Evolutionary conservation across 1,284 basidiomycete species (phyloP).

Genomic region (Erythrobasidium hasegawianum): DNA sequence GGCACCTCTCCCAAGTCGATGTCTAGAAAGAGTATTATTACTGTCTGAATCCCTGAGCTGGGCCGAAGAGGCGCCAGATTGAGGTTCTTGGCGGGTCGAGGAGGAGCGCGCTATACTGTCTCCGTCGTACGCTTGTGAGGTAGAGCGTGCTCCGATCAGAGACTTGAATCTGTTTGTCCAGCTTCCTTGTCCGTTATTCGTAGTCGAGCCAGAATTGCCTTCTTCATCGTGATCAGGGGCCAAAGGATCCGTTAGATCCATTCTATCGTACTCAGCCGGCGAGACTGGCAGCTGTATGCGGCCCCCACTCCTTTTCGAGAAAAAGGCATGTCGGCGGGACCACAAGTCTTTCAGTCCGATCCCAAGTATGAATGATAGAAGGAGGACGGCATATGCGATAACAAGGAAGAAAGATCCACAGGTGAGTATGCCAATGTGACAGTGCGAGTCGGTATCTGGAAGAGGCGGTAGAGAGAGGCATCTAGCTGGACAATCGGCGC

Average conservation of each 20-base stretch:
- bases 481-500: slow-evolving; percentile 84
- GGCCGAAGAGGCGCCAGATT: background rate
- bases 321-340: slow-evolving; percentile 9
- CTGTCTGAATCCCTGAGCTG: slow-evolving; percentile 19
- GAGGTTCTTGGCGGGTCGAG: slow-evolving; percentile 75
- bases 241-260: slow-evolving; percentile 26
- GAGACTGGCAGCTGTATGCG: slow-evolving; percentile 24
- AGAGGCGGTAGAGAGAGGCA: slow-evolving; percentile 71
- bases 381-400: slow-evolving; percentile 67
- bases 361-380: slow-evolving; percentile 63
- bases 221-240: slow-evolving; percentile 1
- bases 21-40: slow-evolving; percentile 9
- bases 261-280: slow-evolving; percentile 24
- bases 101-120: slow-evolving; percentile 61
- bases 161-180: slow-evolving; percentile 9
- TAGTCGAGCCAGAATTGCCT: background rate
- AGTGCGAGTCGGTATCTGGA: slow-evolving; percentile 54
- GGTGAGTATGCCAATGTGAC: slow-evolving; percentile 70
- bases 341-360: slow-evolving; percentile 32
- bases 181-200: background rate
- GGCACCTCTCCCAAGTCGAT: slow-evolving; percentile 36
- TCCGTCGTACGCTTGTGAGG: background rate
- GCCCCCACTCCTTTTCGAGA: slow-evolving; percentile 16
- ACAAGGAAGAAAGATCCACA: slow-evolving; percentile 82
- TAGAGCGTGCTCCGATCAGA: no score